These are phyloP conservation scores for Lagenaria siceraria DNA, from an alignment of 306 rosid genomes.

Conservation along the genomic window DNA sequence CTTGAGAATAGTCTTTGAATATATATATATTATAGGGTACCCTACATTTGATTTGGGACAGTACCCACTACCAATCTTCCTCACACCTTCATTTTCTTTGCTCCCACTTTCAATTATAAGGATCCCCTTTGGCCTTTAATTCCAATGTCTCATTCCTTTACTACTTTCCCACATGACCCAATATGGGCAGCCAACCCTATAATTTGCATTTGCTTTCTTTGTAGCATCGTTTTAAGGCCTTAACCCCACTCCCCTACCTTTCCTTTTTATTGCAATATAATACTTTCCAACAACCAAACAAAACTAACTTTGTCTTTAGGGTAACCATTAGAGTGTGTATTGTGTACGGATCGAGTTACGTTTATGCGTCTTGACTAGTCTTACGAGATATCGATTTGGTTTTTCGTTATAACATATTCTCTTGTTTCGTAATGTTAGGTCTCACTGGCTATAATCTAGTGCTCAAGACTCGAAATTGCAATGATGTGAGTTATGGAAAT, in stretches of 20 bases:
- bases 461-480: too few relatives aligned
- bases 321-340: neutral
- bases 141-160: neutral
- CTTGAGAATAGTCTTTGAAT: neutral
- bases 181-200: neutral
- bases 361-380: neutral
- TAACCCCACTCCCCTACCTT: neutral
- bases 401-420: neutral
- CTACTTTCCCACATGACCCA: slow-evolving; percentile 4
- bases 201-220: neutral
- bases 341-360: neutral
- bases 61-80: neutral
- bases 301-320: neutral
- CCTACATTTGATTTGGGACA: neutral
- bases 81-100: neutral
- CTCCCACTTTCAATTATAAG: neutral
- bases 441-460: too few relatives aligned
- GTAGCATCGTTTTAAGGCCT: neutral
- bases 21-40: neutral
- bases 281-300: neutral
- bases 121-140: neutral
- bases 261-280: neutral
- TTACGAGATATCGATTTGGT: neutral
- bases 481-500: too few relatives aligned
- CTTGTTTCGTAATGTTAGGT: too few relatives aligned